Evolutionary conservation across 202 grass and related monocot genomes (phyloP).

Genomic region (Panicum virgatum): DNA sequence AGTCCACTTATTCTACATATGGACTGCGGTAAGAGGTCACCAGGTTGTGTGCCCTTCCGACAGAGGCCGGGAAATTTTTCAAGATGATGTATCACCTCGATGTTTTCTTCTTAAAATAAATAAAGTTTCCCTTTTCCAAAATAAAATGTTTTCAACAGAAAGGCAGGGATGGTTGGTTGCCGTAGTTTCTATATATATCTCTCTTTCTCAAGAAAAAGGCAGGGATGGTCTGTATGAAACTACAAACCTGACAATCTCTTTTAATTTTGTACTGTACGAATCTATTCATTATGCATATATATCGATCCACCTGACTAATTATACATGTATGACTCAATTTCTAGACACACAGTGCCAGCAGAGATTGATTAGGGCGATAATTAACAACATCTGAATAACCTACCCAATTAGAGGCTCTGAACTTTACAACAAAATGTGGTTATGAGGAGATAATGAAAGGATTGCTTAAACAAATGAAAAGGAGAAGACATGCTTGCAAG

Average conservation of each 20-base stretch:
- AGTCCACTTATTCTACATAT: background rate
- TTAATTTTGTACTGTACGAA: background rate
- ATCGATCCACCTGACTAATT: background rate
- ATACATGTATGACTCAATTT: background rate
- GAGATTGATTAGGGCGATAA: background rate
- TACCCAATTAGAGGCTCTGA: background rate
- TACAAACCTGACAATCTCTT: background rate
- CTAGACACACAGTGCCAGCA: background rate
- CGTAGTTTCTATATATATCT: too few species aligned
- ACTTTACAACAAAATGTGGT: slow-evolving; percentile 12
- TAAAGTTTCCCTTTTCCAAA: too few species aligned
- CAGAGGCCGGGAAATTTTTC: too few species aligned
- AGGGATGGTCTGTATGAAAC: background rate
- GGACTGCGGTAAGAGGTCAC: background rate
- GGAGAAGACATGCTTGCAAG: slow-evolving; percentile 11
- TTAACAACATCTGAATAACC: background rate
- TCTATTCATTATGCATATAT: background rate
- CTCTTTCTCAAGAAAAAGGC: background rate
- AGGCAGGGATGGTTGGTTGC: too few species aligned
- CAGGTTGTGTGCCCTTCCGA: too few species aligned
- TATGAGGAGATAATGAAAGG: slow-evolving; percentile 1
- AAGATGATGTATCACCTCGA: too few species aligned
- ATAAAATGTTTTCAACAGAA: background rate
- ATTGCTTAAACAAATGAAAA: slow-evolving; percentile 47
- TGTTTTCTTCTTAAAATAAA: too few species aligned